Evolutionary conservation across 345 rosid genomes (phyloP).

Genomic region (Eucalyptus erythrocorys): DNA sequence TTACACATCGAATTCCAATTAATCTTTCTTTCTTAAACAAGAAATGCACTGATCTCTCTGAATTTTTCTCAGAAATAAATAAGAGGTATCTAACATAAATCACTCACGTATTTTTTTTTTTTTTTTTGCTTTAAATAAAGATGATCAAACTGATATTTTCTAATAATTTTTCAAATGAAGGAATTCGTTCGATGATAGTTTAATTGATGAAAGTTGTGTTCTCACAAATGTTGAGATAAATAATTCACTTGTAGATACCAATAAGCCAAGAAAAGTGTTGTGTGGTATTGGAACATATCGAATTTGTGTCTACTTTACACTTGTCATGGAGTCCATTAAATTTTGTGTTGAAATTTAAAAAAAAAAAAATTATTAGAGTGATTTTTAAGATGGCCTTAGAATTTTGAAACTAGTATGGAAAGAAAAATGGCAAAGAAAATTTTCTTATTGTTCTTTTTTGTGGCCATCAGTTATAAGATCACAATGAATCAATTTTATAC

Average conservation of each 20-base stretch:
- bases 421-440: too few relatives aligned
- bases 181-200: rapidly evolving
- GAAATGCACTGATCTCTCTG: rapidly evolving
- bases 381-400: too few relatives aligned
- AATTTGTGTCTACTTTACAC: neutral
- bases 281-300: neutral
- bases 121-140: neutral
- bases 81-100: too few relatives aligned
- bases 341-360: rapidly evolving
- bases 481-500: too few relatives aligned
- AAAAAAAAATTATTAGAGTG: too few relatives aligned
- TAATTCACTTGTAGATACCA: neutral
- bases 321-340: neutral
- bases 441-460: rapidly evolving
- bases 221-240: rapidly evolving
- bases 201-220: neutral
- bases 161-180: neutral
- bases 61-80: too few relatives aligned
- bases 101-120: rapidly evolving
- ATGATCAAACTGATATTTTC: neutral
- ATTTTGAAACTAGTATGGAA: too few relatives aligned
- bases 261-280: neutral
- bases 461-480: too few relatives aligned
- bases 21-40: too few relatives aligned
- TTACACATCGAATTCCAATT: neutral